Evolutionary conservation across 108 stramenopile genomes (phyloP).

Genomic region (Stephanodiscus triporus): DNA sequence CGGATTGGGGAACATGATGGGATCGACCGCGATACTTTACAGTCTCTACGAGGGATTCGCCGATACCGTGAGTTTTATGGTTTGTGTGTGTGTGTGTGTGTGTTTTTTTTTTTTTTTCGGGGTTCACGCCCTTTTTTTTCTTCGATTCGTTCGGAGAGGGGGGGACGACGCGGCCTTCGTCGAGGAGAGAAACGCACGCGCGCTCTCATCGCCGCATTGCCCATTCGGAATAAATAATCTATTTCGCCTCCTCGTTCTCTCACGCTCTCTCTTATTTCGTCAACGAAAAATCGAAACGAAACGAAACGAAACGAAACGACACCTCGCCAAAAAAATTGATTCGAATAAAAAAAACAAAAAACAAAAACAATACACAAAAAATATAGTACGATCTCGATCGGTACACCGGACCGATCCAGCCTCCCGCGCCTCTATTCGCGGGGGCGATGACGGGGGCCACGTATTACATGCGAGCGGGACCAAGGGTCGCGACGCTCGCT

Average conservation of each 20-base stretch:
- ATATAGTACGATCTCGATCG: conserved; percentile 66
- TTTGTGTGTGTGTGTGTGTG: not conserved
- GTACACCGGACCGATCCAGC: conserved; percentile 67
- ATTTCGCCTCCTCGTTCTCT: no score
- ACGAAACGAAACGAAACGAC: not conserved
- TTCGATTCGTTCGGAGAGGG: no score
- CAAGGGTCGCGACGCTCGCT: conserved; percentile 78
- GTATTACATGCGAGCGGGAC: conserved; percentile 80
- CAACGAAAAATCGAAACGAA: no score
- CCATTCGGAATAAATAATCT: no score
- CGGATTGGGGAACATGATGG: conserved; percentile 78
- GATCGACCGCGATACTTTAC: conserved; percentile 80
- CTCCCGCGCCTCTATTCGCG: conserved; percentile 69
- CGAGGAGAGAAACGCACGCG: no score
- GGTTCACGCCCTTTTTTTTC: no score
- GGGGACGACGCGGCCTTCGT: no score
- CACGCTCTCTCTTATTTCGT: no score
- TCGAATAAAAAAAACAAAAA: not conserved
- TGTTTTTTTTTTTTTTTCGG: not conserved
- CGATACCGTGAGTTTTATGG: conserved; percentile 72
- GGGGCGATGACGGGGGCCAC: conserved; percentile 79
- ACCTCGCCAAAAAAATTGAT: not conserved
- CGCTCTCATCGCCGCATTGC: no score
- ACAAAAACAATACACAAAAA: not conserved
- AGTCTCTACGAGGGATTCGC: conserved; percentile 76